Conservation (phyloP, 2,329 filamentous ascomycete species). For the Colletotrichum acutatum region DNA sequence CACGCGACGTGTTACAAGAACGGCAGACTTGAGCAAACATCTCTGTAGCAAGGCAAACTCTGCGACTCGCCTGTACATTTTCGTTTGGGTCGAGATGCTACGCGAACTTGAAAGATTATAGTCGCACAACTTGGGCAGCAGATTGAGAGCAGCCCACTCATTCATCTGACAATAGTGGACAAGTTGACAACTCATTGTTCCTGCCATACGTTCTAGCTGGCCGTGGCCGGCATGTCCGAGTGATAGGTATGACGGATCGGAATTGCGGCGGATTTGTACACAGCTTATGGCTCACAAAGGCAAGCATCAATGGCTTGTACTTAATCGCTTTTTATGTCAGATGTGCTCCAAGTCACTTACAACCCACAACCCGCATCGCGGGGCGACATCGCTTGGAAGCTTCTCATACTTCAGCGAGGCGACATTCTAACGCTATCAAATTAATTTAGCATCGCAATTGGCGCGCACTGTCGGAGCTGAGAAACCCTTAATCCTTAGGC, state of each 20-base stretch:
- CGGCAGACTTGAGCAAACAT: background rate
- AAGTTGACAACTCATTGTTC: background rate
- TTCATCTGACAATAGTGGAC: background rate
- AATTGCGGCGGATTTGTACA: background rate
- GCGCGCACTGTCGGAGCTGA: background rate
- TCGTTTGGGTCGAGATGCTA: background rate
- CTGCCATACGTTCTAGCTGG: background rate
- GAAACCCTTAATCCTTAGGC: conserved; percentile 36
- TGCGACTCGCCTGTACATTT: background rate
- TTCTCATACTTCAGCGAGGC: background rate
- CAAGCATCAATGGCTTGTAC: background rate
- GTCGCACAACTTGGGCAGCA: background rate
- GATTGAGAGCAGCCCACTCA: background rate
- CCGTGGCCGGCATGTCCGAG: background rate
- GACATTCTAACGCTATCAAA: no score
- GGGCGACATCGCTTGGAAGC: background rate
- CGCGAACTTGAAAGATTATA: background rate
- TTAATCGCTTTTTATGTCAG: background rate
- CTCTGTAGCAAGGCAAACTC: background rate
- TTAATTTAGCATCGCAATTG: background rate
- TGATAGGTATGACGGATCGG: background rate
- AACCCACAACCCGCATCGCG: background rate
- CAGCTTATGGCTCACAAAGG: background rate
- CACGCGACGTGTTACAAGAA: background rate
- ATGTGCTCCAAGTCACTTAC: background rate